These are phyloP conservation scores for Wallacemonas sp. DNA, from an alignment of 208 protist species.

Conservation along the genomic window DNA sequence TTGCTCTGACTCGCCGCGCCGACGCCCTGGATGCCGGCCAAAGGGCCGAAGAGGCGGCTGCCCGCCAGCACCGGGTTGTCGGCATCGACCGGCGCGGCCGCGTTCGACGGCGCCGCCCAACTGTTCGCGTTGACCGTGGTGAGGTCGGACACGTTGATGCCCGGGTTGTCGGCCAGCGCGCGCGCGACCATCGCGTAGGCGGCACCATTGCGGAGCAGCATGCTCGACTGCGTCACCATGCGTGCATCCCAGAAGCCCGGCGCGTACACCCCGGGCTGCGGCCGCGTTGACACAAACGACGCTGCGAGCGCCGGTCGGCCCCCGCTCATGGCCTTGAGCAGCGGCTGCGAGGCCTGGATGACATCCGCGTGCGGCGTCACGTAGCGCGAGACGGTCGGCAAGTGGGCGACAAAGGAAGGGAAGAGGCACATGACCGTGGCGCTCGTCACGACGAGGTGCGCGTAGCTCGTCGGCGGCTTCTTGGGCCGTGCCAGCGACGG, in stretches of 20 bases:
- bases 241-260: slow-evolving; percentile 39
- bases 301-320: neutral
- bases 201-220: slow-evolving; percentile 6
- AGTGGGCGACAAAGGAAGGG: slow-evolving; percentile 57
- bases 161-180: neutral
- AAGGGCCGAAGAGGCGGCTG: neutral
- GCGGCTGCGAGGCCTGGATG: slow-evolving; percentile 5
- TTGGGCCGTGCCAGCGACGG: neutral
- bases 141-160: neutral
- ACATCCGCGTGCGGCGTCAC: slow-evolving; percentile 20
- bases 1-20: neutral
- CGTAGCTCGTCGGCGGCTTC: slow-evolving; percentile 22
- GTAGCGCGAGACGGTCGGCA: slow-evolving; percentile 45
- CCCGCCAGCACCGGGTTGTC: neutral
- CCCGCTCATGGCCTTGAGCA: neutral
- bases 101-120: neutral
- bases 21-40: no score
- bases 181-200: slow-evolving; percentile 10
- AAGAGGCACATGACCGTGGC: slow-evolving; percentile 75
- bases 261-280: neutral
- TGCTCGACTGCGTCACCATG: slow-evolving; percentile 16
- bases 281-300: slow-evolving; percentile 1
- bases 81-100: neutral
- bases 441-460: slow-evolving; percentile 53
- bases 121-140: neutral